Evolutionary conservation across 2,329 filamentous ascomycete genomes (phyloP), one percentile per base, ranked within the genome.

Genomic region (Uncinocarpus reesii): DNA sequence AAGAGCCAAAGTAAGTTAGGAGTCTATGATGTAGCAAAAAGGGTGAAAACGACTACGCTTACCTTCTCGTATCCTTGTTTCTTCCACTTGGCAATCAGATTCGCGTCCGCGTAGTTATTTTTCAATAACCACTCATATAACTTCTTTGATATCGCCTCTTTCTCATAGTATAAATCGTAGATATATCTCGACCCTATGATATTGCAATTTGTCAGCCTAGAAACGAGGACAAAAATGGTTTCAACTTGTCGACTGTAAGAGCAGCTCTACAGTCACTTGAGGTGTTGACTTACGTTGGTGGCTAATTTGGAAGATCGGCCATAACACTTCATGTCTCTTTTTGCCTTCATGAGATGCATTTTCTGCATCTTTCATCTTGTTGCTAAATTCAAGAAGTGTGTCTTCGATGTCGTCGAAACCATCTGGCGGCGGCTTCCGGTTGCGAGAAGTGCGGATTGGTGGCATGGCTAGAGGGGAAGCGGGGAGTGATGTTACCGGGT

Each of bases 41-140:
- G 48, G 53, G 34, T 24, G 35, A 21, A 21, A n/a, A 18, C 13
- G 36, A 8, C n/a, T n/a, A 15, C 1, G 47, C 35, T 35, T 65
- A 86, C 86, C 81, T 96, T 95, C 69, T 98, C 92, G 62, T 98
- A 98, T 13, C 92, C 92, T 61, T 93, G 85, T 73, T 98, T 98
- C 79, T 98, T 98, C 92, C 92, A 98, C 72, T 98, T 98, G 11
- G 92, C 92, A 62, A 98, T 96, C 62, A 98, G 72, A 72, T 89
- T 92, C 38, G 86, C 80, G 68, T 98, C 92, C 4, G 89, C 92
- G 65, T 98, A 96, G 42, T 83, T 82, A 63, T 98, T 95, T 77
- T 98, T 98, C 52, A 98, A 72, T 55, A 96, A 72, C 83, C 86
- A 98, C 58, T 96, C 92, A 68, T 98, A 98, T 16, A 98, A 74